Evolutionary conservation across 176 grass and related monocot species (phyloP), one percentile per base, ranked within the genome.

Genomic region (Neostapfia colusana): DNA sequence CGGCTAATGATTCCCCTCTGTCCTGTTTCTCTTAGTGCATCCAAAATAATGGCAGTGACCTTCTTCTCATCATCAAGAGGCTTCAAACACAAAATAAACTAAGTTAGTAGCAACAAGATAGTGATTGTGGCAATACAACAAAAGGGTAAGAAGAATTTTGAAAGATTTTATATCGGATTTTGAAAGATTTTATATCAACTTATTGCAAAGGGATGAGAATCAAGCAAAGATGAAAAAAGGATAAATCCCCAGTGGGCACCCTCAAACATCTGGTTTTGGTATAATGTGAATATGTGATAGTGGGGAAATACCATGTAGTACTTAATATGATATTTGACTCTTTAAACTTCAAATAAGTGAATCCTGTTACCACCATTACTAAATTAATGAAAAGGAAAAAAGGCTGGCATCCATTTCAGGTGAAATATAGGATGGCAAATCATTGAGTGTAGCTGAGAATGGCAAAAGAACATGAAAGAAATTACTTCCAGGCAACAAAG

Each of bases 41-140:
- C 89, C 65, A 98, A 74, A 81, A 94, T 94, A 73, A 94, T 80
- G 36, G 80, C n/a, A 44, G 85, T 94, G 76, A 91, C 90, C 79
- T 86, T 98, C 77, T 92, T 93, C 73, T 88, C 91, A 90, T 98
- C 89, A 71, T 90, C 95, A 73, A 98, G 89, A 86, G 95, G 95
- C 95, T 98, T 94, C 37, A 65, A 70, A 70, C 43, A 82, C 21
- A 81, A 73, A 44, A 88, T 51, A 70, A 65, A 69, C 31, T 8
- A 66, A 67, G 41, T 73, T 76, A 74, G 71, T 18, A 83, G 57
- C 74, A 85, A 72, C 37, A 77, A 65, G 64, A 73, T 43, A 79
- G 23, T 34, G 72, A 69, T 57, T 57, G 34, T 23, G 36, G 35
- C 16, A 56, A 28, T 9, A 18, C 62, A 58, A 50, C 35, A 72